These are phyloP conservation scores for Plasmodium berghei DNA, from an alignment of 169 alveolate genomes.

Conservation along the genomic window DNA sequence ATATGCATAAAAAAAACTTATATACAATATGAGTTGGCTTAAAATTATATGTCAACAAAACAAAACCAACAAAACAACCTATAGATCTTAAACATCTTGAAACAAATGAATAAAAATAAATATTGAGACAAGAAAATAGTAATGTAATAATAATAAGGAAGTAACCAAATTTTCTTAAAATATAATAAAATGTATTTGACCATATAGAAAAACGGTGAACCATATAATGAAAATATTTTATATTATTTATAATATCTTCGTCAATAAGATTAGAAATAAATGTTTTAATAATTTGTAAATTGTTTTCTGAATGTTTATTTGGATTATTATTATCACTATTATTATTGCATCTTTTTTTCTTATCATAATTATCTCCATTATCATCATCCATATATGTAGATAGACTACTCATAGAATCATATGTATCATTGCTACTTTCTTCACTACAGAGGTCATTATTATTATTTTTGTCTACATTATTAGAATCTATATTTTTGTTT, in stretches of 20 bases:
- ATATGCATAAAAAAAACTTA: slow-evolving; percentile 47
- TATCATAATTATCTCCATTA: background rate
- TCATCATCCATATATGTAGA: background rate
- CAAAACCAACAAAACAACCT: slow-evolving; percentile 36
- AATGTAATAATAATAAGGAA: slow-evolving; percentile 32
- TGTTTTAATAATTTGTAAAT: slow-evolving; percentile 43
- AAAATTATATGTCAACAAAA: slow-evolving; percentile 64
- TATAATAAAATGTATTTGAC: slow-evolving; percentile 33
- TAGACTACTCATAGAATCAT: background rate
- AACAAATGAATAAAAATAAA: slow-evolving; percentile 56
- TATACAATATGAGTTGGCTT: slow-evolving; percentile 61
- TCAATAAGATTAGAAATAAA: slow-evolving; percentile 59
- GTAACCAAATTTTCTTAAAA: slow-evolving; percentile 63
- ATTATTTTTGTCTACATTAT: background rate
- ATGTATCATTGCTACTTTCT: background rate
- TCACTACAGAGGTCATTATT: background rate
- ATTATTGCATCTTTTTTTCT: background rate
- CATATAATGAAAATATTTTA: slow-evolving; percentile 69
- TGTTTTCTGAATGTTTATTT: slow-evolving; percentile 16
- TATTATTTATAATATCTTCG: slow-evolving; percentile 57
- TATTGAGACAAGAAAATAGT: slow-evolving; percentile 32
- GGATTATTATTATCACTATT: background rate
- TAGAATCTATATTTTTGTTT: background rate
- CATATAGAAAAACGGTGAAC: slow-evolving; percentile 19
- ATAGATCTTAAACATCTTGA: slow-evolving; percentile 23